Percentiles rank a stretch among this genome's conserved stretches.
phyloP scores from a whole-genome alignment of 2,329 filamentous ascomycete genomes.

The Ophiostoma fasciatum region DNA sequence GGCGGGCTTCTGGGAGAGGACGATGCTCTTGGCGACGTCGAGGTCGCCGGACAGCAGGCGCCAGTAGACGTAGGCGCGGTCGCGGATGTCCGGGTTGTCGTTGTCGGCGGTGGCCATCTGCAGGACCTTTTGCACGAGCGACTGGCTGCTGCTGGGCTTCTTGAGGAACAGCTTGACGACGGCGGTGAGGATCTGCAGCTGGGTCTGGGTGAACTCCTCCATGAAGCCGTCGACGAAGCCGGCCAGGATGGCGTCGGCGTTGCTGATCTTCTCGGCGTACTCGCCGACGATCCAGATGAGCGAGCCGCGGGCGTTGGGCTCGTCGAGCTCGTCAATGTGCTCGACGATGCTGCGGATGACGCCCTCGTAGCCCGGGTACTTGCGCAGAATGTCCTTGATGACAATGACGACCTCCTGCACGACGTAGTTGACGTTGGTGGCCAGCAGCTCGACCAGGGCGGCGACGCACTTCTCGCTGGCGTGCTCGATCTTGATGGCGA shows the following conservation, averaged over 20 bases:
- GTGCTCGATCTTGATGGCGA: slow-evolving; percentile 94
- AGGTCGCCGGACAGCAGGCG: slow-evolving; percentile 84
- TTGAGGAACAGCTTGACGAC: slow-evolving; percentile 97
- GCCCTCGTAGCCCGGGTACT: slow-evolving; percentile 94
- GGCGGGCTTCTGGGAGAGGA: slow-evolving; percentile 85
- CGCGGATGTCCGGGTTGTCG: slow-evolving; percentile 94
- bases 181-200: slow-evolving; percentile 91
- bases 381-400: slow-evolving; percentile 95
- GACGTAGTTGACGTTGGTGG: slow-evolving; percentile 97
- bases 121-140: slow-evolving; percentile 83
- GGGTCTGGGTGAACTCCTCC: slow-evolving; percentile 97
- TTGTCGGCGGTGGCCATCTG: slow-evolving; percentile 87
- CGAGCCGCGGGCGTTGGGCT: slow-evolving; percentile 77
- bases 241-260: slow-evolving; percentile 85
- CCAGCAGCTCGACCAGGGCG: slow-evolving; percentile 81
- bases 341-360: slow-evolving; percentile 95
- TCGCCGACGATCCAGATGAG: slow-evolving; percentile 99
- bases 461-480: slow-evolving; percentile 94
- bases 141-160: slow-evolving; percentile 83
- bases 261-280: slow-evolving; percentile 98
- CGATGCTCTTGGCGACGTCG: slow-evolving; percentile 80
- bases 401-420: slow-evolving; percentile 98
- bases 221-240: slow-evolving; percentile 89
- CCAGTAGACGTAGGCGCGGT: slow-evolving; percentile 98
- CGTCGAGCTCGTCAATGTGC: slow-evolving; percentile 92